Percentiles rank a stretch among this genome's conserved stretches.
Conservation (phyloP, 2,329 filamentous ascomycete species). For the Albophoma yamanashiensis region DNA sequence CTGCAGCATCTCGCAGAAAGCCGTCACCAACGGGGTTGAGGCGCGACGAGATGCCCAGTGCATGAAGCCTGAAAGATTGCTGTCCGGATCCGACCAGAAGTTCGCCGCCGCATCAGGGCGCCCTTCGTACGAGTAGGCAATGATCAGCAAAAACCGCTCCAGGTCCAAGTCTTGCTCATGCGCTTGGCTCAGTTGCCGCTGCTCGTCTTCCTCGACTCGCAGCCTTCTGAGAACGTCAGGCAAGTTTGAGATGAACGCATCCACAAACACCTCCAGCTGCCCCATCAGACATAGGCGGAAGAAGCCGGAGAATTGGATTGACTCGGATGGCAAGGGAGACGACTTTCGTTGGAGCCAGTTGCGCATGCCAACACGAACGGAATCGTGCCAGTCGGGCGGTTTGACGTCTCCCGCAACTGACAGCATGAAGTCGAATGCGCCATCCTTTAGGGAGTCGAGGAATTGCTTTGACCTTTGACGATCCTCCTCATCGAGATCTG, state of each 20-base stretch:
- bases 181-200: conserved; percentile 55
- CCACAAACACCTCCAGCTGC: conserved; percentile 77
- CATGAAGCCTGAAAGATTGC: conserved; percentile 87
- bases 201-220: conserved; percentile 82
- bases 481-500: conserved; percentile 60
- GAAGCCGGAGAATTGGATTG: conserved; percentile 56
- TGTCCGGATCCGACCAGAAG: conserved; percentile 89
- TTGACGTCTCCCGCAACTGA: conserved; percentile 74
- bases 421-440: conserved; percentile 85
- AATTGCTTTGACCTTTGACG: conserved; percentile 63
- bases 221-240: conserved; percentile 82
- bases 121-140: conserved; percentile 83
- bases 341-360: conserved; percentile 76
- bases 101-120: conserved; percentile 74
- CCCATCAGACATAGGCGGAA: conserved; percentile 67
- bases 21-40: conserved; percentile 89
- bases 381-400: conserved; percentile 76
- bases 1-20: conserved; percentile 93
- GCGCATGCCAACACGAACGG: conserved; percentile 72
- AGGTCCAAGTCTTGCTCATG: conserved; percentile 64
- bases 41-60: conserved; percentile 95
- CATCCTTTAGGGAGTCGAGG: conserved; percentile 69
- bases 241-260: conserved; percentile 90
- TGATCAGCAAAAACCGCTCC: conserved; percentile 84
- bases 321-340: conserved; percentile 55